Conservation (phyloP, 1,284 basidiomycete species). For the Rhodotorula sp. region DNA sequence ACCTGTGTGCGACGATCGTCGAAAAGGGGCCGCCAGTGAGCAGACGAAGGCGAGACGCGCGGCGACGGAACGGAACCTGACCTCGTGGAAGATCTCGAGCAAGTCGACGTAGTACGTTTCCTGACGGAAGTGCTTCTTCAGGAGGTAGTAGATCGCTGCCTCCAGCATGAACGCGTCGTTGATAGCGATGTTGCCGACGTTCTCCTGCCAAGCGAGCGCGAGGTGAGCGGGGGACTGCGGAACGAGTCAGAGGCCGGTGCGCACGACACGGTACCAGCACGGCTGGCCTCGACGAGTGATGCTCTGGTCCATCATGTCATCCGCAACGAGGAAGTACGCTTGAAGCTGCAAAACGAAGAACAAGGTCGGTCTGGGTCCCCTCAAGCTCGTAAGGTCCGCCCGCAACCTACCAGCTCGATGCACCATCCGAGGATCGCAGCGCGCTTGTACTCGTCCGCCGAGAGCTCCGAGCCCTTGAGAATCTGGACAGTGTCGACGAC, state of each 20-base stretch:
- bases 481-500: conserved; percentile 93
- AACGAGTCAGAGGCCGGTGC: conserved; percentile 27
- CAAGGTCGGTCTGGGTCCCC: too few species aligned
- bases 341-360: conserved; percentile 79
- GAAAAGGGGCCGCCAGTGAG: not conserved
- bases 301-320: conserved; percentile 96
- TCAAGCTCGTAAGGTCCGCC: not conserved
- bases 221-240: not conserved
- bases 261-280: conserved; percentile 81
- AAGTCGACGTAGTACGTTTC: conserved; percentile 83
- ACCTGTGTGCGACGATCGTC: conserved; percentile 54
- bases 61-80: conserved; percentile 47
- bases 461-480: conserved; percentile 64
- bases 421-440: conserved; percentile 94
- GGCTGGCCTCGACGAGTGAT: conserved; percentile 97
- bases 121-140: conserved; percentile 82
- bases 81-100: conserved; percentile 86
- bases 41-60: not conserved
- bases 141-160: conserved; percentile 83
- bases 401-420: conserved; percentile 72
- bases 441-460: conserved; percentile 81
- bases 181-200: conserved; percentile 83
- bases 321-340: conserved; percentile 95
- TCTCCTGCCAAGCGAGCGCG: conserved; percentile 48
- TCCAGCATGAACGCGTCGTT: conserved; percentile 98